Base-by-base conservation (phyloP, 148 eudicot genomes). In the Selenicereus undatus region DNA sequence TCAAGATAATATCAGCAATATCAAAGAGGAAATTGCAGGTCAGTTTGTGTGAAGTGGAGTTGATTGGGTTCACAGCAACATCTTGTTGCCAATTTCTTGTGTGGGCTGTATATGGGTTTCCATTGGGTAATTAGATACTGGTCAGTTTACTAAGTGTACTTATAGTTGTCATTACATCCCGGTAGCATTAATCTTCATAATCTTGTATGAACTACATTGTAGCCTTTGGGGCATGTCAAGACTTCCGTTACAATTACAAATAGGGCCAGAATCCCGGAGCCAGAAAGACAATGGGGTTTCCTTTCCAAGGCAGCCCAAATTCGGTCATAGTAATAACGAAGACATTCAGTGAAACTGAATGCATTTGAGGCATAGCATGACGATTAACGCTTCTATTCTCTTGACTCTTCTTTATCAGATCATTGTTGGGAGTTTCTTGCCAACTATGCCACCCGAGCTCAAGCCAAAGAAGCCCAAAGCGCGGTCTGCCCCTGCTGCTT, bases 391-490 rank as follows among this genome's bases (percentile, higher is more conserved):
- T 10, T 21, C 71, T 64, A n/a, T 16, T 20, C 50, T 70, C 71
- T 13, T 24, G 39, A 64, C 52, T 32, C 51, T 71, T 72, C 68
- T 80, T 68, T 71, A 71, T 80, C 80, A 89, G 89, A 75, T 87
- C 24, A 80, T 88, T 62, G 90, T 89, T 0, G 89, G 91, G 12
- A 89, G 89, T 81, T 89, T 89, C 85, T 82, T 87, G 81, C 88
- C 86, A 14, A 85, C 84, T 66, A 81, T 72, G 76, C 88, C 86
- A 1, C 84, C 82, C 7, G 88, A 86, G 82, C 70, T 81, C 11
- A 89, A 86, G 81, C 88, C 83, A 20, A 87, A 87, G 84, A 87
- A 86, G 89, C 85, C 74, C 36, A 87, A 85, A 81, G 73, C 51
- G 71, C 86, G 75, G 58, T 58, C 88, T 13, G 71, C 50, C 22